Evolutionary conservation across 1,284 basidiomycete species (phyloP), one percentile per base, ranked within the genome.

Genomic region (Macrocybe sp.): DNA sequence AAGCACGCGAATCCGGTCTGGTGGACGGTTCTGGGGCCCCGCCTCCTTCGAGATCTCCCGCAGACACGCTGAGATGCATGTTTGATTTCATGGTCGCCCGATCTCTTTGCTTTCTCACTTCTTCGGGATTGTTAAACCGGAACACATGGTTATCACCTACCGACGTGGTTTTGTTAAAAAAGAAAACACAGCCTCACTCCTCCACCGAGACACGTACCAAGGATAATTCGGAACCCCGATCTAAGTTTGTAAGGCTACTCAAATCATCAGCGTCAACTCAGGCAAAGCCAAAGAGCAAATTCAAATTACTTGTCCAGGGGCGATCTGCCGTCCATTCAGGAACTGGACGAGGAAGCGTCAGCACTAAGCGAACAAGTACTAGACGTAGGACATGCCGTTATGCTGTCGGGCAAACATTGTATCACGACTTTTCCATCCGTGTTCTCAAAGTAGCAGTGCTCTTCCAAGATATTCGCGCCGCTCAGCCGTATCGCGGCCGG

Each of bases 91-190:
- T 74, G 3, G 81, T 83, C 2, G 83, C 81, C 38, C 89, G 84
- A 64, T 93, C 83, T 44, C 93, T 81, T 57, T 86, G 86, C 57
- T 92, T 94, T 52, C 94, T 84, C 45, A 96, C 95, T 60, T 95
- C 90, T 62, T 93, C 92, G 0, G 94, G 94, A 60, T 95, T 90
- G 62, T 97, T 98, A 72, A 97, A 98, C 11, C 96, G 83, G 68
- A 99, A 99, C 48, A 98, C 94, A 68, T 99, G 97, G 54, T 95
- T 88, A 59, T 98, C 95, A 46, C 96, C 95, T 90, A 53, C 35
- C 51, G 46, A 31, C 6, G 22, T 35, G 11, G 31, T 16, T n/a
- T 37, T 4, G n/a, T 35, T 10, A 10, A 22, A 9, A 22, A 22
- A 32, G 10, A 14, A 47, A 30, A 6, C 12, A 30, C 22, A 22